Evolutionary conservation across 2,329 filamentous ascomycete species (phyloP).

Genomic region (Mollisiaceae sp.): DNA sequence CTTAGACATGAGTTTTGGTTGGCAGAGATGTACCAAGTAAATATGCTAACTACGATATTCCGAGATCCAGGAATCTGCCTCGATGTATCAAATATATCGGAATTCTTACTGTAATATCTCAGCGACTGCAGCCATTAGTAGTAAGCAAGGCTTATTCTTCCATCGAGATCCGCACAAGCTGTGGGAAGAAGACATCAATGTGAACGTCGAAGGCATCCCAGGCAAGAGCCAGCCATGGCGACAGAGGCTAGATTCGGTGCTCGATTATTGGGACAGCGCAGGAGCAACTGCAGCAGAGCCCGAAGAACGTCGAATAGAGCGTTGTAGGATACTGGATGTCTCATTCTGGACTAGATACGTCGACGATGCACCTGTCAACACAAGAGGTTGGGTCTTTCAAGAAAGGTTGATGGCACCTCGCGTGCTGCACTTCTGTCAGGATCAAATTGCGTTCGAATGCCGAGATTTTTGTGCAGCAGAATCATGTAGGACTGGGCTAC

Average conservation of each 20-base stretch:
- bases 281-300: no score
- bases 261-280: no score
- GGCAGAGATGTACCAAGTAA: no score
- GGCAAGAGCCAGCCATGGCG: background rate
- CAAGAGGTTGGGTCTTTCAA: constrained; percentile 1
- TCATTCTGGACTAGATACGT: constrained; percentile 1
- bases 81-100: constrained; percentile 5
- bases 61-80: no score
- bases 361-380: constrained; percentile 6
- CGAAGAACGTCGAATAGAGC: background rate
- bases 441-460: background rate
- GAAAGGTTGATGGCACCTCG: constrained; percentile 7
- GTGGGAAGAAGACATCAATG: background rate
- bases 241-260: no score
- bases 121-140: background rate
- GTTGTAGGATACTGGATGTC: constrained; percentile 4
- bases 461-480: background rate
- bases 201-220: background rate
- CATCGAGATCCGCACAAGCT: background rate
- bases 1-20: no score
- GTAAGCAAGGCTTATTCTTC: background rate
- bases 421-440: background rate
- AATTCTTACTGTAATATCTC: background rate
- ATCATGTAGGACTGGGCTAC: background rate
- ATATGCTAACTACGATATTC: no score